These are phyloP conservation scores for Coemansia sp. DNA, from an alignment of 192 early-diverging fungal genomes.

Conservation along the genomic window DNA sequence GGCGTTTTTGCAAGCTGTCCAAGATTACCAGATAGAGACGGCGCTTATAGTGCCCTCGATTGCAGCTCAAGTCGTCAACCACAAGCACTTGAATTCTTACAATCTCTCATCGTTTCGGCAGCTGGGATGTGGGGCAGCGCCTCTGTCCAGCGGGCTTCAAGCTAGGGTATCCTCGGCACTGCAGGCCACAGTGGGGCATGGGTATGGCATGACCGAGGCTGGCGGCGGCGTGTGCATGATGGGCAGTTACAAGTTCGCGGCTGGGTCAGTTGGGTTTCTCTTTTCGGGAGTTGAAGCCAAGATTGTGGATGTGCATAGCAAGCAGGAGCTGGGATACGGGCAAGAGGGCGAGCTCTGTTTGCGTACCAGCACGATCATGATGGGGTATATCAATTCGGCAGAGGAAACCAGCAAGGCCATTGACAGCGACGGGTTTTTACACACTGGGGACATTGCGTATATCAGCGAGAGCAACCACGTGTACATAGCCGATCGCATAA, in stretches of 20 bases:
- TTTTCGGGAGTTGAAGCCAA: constrained; percentile 63
- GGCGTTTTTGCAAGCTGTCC: constrained; percentile 55
- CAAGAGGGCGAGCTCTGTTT: constrained; percentile 78
- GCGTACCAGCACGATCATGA: constrained; percentile 78
- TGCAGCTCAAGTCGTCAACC: constrained; percentile 59
- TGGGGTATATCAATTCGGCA: constrained; percentile 74
- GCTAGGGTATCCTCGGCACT: constrained; percentile 34
- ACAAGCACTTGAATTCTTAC: constrained; percentile 60
- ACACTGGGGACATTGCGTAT: constrained; percentile 74
- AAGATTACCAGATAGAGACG: constrained; percentile 60
- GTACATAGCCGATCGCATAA: constrained; percentile 67
- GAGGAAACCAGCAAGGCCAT: constrained; percentile 66
- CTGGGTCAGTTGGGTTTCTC: constrained; percentile 63
- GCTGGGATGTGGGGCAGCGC: constrained; percentile 68
- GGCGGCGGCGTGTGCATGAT: constrained; percentile 28
- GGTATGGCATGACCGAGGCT: constrained; percentile 63
- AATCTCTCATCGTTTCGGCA: constrained; percentile 60
- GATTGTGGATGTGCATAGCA: constrained; percentile 68
- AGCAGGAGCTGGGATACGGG: constrained; percentile 50
- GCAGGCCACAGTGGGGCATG: constrained; percentile 31
- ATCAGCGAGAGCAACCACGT: constrained; percentile 61
- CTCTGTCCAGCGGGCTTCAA: constrained; percentile 57
- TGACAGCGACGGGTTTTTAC: constrained; percentile 70
- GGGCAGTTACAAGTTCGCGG: neutral
- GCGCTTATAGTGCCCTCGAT: constrained; percentile 59